Evolutionary conservation across 2,329 filamentous ascomycete genomes (phyloP).

Genomic region (Xylariaceae sp.): DNA sequence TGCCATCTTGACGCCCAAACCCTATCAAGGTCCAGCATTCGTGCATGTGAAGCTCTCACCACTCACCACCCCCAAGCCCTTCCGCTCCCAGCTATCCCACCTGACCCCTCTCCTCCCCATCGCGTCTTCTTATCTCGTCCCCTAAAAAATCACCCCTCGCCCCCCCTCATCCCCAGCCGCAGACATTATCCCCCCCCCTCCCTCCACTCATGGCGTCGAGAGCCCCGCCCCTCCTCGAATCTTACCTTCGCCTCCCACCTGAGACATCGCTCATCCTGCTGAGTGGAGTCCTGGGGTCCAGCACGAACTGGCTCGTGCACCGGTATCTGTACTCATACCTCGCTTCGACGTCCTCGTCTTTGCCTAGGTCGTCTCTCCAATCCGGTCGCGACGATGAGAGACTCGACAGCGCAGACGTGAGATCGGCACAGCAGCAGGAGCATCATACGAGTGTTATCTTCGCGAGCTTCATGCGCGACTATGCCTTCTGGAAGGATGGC

Average conservation of each 20-base stretch:
- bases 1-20: neutral
- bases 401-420: conserved; percentile 11
- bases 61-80: neutral
- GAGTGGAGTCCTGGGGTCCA: conserved; percentile 61
- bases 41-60: neutral
- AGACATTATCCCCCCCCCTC: neutral
- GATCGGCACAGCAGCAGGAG: conserved; percentile 8
- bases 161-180: neutral
- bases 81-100: neutral
- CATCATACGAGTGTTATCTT: conserved; percentile 58
- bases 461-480: conserved; percentile 76
- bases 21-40: neutral
- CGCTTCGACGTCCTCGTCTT: conserved; percentile 16
- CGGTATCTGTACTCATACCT: conserved; percentile 50
- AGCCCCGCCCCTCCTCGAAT: conserved; percentile 59
- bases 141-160: neutral
- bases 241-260: conserved; percentile 55
- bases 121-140: no score
- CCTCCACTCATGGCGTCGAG: conserved; percentile 40
- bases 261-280: conserved; percentile 59
- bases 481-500: conserved; percentile 71
- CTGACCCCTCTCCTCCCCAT: neutral
- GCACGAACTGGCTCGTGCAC: conserved; percentile 60
- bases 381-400: conserved; percentile 7
- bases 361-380: conserved; percentile 1